Evolutionary conservation across 1,284 basidiomycete species (phyloP).

Genomic region (Moesziomyces globuligerus): DNA sequence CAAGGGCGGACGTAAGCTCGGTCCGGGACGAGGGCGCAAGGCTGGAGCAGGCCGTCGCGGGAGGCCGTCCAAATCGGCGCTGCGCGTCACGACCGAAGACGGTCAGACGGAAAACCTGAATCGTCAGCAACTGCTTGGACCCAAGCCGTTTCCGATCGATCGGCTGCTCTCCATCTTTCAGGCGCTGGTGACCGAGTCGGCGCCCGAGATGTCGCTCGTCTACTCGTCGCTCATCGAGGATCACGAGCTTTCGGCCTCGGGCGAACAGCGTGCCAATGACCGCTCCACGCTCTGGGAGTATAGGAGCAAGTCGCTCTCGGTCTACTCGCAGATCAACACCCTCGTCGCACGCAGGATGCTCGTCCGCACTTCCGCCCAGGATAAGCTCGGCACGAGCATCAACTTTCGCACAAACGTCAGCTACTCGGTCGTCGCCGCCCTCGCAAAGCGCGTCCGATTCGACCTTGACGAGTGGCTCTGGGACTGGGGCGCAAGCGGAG

Average conservation of each 20-base stretch:
- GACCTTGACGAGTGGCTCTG: conserved; percentile 54
- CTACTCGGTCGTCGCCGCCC: conserved; percentile 28
- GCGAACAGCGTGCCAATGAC: conserved; percentile 4
- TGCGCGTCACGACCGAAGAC: conserved; percentile 33
- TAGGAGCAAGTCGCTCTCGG: conserved; percentile 23
- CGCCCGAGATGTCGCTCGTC: conserved; percentile 70
- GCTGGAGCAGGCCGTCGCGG: conserved; percentile 23
- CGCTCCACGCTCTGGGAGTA: conserved; percentile 40
- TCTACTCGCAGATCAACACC: conserved; percentile 48
- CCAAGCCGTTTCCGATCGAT: conserved; percentile 82
- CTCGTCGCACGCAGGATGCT: conserved; percentile 45
- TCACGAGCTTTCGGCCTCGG: conserved; percentile 59
- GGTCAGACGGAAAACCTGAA: conserved; percentile 65
- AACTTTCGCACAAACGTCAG: conserved; percentile 48
- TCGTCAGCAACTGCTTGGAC: conserved; percentile 82
- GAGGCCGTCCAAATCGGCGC: conserved; percentile 21
- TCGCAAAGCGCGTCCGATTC: conserved; percentile 46
- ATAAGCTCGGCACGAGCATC: conserved; percentile 40
- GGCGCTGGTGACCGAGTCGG: conserved; percentile 83
- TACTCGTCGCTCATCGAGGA: conserved; percentile 38
- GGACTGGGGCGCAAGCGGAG: conserved; percentile 45
- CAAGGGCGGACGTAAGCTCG: conserved; percentile 37
- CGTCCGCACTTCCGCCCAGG: conserved; percentile 36
- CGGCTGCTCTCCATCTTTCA: conserved; percentile 84
- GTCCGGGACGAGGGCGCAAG: conserved; percentile 35